Evolutionary conservation across 768 basidiomycete genomes (phyloP), one percentile per base, ranked within the genome.

Genomic region (Agrocybe chaxingu): DNA sequence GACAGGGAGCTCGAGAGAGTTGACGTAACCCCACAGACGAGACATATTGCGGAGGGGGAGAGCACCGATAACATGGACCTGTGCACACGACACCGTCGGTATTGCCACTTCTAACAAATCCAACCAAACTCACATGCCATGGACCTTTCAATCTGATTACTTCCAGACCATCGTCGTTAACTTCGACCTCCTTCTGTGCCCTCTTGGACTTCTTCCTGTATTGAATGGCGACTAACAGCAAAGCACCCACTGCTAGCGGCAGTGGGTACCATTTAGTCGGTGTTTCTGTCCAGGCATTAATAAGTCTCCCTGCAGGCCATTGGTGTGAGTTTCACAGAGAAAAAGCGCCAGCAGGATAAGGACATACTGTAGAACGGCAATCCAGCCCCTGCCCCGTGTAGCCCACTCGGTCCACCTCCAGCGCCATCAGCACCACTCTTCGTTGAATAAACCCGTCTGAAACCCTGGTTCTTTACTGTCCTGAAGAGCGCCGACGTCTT

Each of bases 31-130:
- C 94, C 96, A 98, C 4, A 98, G 69, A 1, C 95, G 87, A n/a
- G 96, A 98, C 64, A 98, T 83, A 54, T 93, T 93, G 37, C 95
- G 84, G 5, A 98, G 79, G 0, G 97, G 97, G 1, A 99, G 80
- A 8, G 95, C 95, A 45, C 95, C 96, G 45, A 98, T 76, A 42
- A 98, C 94, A 69, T 96, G 90, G n/a, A 98, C 92, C 93, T 92
- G 53, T 7, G 40, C 42, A 29, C n/a, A 29, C 9, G 41, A 8
- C 16, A 40, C 44, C 2, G 47, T 24, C 42, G 37, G 29, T 24
- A 29, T 16, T 34, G 38, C 37, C 34, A 24, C 36, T 18, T 35
- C 19, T 35, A 41, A 12, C 32, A 13, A 37, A 44, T n/a, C 29
- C 30, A 24, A 16, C 44, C 48, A 32, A 18, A 72, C 84, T 59